Evolutionary conservation across 2,329 filamentous ascomycete species (phyloP), one percentile per base, ranked within the genome.

Genomic region (Emmonsiellopsis sp.): DNA sequence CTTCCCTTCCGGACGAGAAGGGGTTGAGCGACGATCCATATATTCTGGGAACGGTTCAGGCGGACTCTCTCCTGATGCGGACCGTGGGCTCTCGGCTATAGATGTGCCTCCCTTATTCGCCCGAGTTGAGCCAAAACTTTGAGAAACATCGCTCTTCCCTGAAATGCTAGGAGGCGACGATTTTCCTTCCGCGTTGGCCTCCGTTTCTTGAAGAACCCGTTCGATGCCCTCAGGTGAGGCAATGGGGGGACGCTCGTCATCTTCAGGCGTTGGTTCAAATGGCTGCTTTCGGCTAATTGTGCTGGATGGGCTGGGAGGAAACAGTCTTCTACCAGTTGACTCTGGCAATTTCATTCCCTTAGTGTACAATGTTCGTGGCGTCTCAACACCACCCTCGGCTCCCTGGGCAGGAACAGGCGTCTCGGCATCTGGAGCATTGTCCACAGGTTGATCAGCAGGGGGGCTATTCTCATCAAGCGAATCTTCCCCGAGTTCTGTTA

Each of bases 291-390:
- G 27, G 33, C 39, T 43, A 34, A 33, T 17, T 17, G 47, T n/a
- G 17, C 40, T 51, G 9, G 36, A 33, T 34, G 53, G 53, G 45
- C 53, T 55, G 9, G 48, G 48, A 37, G 53, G 53, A 10, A 55
- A 55, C 3, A 55, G 42, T 36, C 53, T 49, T 40, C 34, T 47
- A 31, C 39, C 45, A 5, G 49, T 44, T 17, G 48, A 34, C n/a
- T 37, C 11, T 0, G 46, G 48, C n/a, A 54, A n/a, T 21, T 32
- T 31, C 44, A 53, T 55, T n/a, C 40, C 50, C 37, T 45, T 53
- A 37, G 21, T 17, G 36, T 53, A 53, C 43, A 45, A 45, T 11
- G 34, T 32, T 36, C 49, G 40, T 45, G 44, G 39, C 6, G 32
- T 44, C 14, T 47, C 42, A 27, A 6, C 32, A 6, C n/a, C 45